A percentile compares a stretch with the other conserved stretches of the same genome.
Evolutionary conservation across 768 basidiomycete genomes (phyloP).

Genomic region (Suillus occidentalis): DNA sequence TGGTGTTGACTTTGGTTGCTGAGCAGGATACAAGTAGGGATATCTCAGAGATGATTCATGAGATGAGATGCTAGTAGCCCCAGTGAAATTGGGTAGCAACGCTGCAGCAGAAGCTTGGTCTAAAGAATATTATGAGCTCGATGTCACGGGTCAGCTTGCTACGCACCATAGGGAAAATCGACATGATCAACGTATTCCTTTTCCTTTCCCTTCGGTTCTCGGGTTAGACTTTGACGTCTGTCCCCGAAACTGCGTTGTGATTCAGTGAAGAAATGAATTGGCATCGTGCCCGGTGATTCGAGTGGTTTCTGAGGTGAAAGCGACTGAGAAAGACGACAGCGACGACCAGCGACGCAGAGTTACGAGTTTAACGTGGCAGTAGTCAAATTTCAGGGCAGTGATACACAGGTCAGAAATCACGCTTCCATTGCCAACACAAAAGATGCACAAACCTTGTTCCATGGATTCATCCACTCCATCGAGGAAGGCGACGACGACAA

Average conservation of each 20-base stretch:
- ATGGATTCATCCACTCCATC: not conserved
- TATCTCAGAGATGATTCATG: conserved; percentile 9
- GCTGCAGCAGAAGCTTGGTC: conserved; percentile 15
- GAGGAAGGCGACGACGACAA: not conserved
- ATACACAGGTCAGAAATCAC: conserved; percentile 1
- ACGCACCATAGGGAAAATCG: not conserved
- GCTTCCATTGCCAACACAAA: not conserved
- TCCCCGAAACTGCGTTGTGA: not conserved
- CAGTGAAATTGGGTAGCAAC: conserved; percentile 15
- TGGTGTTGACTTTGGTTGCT: not conserved
- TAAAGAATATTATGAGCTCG: conserved; percentile 9
- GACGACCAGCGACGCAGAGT: not conserved
- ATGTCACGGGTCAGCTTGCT: not conserved
- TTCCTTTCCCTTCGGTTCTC: not conserved
- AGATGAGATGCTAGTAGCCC: conserved; percentile 15
- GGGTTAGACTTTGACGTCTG: not conserved
- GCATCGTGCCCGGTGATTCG: not conserved
- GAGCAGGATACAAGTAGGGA: not conserved
- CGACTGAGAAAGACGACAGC: not conserved
- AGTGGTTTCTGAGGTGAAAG: not conserved
- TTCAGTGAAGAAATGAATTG: conserved; percentile 5
- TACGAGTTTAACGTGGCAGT: conserved; percentile 3
- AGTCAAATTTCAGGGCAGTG: not conserved
- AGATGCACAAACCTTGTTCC: not conserved
- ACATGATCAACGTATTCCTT: not conserved